phyloP scores from a whole-genome alignment of 2,329 filamentous ascomycete species.

The Beauveria sp. region DNA sequence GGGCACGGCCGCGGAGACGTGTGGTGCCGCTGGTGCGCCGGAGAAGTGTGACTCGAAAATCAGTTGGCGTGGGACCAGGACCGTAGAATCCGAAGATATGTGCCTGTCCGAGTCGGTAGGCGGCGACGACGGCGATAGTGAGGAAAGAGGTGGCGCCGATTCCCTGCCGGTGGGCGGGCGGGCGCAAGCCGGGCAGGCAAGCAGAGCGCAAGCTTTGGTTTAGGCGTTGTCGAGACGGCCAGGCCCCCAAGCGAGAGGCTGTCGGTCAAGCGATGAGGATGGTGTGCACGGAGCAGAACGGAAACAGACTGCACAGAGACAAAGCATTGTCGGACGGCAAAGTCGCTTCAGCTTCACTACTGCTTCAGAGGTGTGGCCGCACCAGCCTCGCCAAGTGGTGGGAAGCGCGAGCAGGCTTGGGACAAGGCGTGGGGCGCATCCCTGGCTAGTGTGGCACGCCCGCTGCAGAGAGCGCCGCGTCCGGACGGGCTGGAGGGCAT shows the following conservation, averaged over 20 bases:
- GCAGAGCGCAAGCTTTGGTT: neutral
- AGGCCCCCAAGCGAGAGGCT: neutral
- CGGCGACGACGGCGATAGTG: slow-evolving; percentile 3
- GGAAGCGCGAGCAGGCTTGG: neutral
- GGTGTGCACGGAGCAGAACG: neutral
- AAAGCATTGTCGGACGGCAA: neutral
- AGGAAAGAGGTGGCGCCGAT: neutral
- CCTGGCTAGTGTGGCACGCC: slow-evolving; percentile 8
- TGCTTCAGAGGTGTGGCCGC: neutral
- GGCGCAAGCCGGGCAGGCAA: neutral
- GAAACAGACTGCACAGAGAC: neutral
- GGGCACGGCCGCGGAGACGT: neutral
- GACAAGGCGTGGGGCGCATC: slow-evolving; percentile 1
- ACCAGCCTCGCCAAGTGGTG: neutral
- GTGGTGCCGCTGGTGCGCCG: neutral
- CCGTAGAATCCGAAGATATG: neutral
- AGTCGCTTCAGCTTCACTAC: neutral
- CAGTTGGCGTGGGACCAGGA: neutral
- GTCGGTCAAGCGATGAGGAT: slow-evolving; percentile 3
- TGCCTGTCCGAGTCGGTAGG: neutral
- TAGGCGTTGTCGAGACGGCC: neutral
- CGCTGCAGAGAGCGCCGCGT: slow-evolving; percentile 8
- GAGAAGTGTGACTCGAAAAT: slow-evolving; percentile 1
- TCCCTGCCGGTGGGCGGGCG: neutral
- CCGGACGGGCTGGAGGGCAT: slow-evolving; percentile 4